These are phyloP conservation scores for Emericellopsis atlantica DNA, from an alignment of 2,329 filamentous ascomycete genomes.

Conservation along the genomic window DNA sequence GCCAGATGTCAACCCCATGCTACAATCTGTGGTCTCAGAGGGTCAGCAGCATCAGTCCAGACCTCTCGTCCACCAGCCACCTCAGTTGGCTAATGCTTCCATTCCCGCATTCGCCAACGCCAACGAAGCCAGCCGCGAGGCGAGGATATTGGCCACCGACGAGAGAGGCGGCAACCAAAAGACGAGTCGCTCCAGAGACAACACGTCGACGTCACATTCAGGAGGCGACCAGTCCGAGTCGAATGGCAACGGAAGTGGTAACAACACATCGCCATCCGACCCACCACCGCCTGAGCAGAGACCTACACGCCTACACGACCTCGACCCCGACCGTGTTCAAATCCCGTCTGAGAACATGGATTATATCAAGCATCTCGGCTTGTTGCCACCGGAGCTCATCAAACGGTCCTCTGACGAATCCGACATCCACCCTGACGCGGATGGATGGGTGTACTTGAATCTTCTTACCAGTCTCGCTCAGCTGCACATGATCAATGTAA, in stretches of 20 bases:
- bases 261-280: conserved; percentile 26
- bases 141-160: conserved; percentile 27
- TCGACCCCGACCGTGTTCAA: conserved; percentile 69
- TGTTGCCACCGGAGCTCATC: conserved; percentile 44
- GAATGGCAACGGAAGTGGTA: conserved; percentile 18
- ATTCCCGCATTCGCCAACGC: neutral
- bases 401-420: conserved; percentile 13
- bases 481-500: conserved; percentile 75
- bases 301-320: conserved; percentile 62
- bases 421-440: conserved; percentile 46
- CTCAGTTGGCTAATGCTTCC: neutral
- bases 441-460: conserved; percentile 77
- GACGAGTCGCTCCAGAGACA: conserved; percentile 28
- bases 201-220: conserved; percentile 31
- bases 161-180: conserved; percentile 17
- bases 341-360: conserved; percentile 66
- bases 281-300: conserved; percentile 50
- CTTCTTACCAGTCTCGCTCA: conserved; percentile 72
- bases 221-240: conserved; percentile 33
- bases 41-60: conserved; percentile 10
- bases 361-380: conserved; percentile 63
- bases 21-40: conserved; percentile 13
- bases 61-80: conserved; percentile 21
- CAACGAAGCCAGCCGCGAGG: conserved; percentile 30
- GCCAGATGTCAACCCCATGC: conserved; percentile 1